These are phyloP conservation scores for Torrubiella hemipterigena DNA, from an alignment of 2,329 filamentous ascomycete species.

Conservation along the genomic window DNA sequence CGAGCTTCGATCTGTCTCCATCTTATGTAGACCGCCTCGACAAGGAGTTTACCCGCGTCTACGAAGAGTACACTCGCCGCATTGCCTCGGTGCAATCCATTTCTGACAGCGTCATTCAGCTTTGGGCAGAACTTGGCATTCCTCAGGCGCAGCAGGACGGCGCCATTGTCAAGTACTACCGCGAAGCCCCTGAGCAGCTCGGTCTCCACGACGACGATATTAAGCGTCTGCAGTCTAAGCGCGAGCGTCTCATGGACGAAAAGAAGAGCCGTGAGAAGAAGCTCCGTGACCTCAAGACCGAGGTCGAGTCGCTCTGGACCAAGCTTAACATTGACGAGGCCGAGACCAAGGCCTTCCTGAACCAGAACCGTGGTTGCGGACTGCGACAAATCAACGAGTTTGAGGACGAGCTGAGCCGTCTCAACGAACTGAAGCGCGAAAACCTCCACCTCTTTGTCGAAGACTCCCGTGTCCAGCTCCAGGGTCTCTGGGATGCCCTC, in stretches of 20 bases:
- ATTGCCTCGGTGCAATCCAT: constrained; percentile 62
- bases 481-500: constrained; percentile 87
- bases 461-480: constrained; percentile 78
- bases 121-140: constrained; percentile 93
- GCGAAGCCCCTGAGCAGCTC: constrained; percentile 84
- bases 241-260: constrained; percentile 77
- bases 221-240: constrained; percentile 55
- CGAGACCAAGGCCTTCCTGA: constrained; percentile 77
- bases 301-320: constrained; percentile 82
- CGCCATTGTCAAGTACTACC: constrained; percentile 77
- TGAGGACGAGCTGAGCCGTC: constrained; percentile 73
- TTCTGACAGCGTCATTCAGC: constrained; percentile 76
- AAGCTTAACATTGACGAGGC: constrained; percentile 72
- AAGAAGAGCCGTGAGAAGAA: constrained; percentile 73
- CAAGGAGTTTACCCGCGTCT: constrained; percentile 83
- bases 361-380: constrained; percentile 80
- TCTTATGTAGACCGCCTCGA: constrained; percentile 81
- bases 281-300: constrained; percentile 60
- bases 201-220: constrained; percentile 86
- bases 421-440: constrained; percentile 89
- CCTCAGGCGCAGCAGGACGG: constrained; percentile 87
- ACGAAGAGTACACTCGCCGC: constrained; percentile 88
- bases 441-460: constrained; percentile 95
- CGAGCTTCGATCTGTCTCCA: constrained; percentile 84
- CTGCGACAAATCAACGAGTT: constrained; percentile 90